Evolutionary conservation across 2,329 filamentous ascomycete genomes (phyloP), one percentile per base, ranked within the genome.

Genomic region (Pyrenochaeta sp.): DNA sequence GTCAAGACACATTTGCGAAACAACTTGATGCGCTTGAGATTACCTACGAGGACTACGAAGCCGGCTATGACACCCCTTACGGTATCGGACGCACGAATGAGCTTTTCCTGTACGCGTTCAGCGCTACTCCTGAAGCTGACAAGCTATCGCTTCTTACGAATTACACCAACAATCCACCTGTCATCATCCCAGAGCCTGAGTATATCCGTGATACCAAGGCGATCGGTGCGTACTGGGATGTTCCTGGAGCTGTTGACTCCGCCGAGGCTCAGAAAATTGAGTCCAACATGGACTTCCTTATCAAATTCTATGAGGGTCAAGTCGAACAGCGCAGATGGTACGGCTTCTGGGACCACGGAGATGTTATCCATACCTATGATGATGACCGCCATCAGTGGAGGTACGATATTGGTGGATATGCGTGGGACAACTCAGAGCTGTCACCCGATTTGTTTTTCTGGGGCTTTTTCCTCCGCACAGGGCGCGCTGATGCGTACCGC

Each of bases 391-490:
- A 88, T 60, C 79, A 79, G 0, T 89, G 87, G 87, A 81, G 85
- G 1, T 89, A 88, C 54, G 87, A 89, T 45, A 72, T 89, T 19
- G 87, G 87, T 3, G 87, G 87, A 0, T 89, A 86, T 56, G 86
- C 85, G 0, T 89, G 87, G 87, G 86, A 88, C 48, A 89, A 89
- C 66, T 86, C 84, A 0, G 86, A 89, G 68, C 78, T 89, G 0
- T 88, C 86, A 0, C 84, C 87, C 0, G 86, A 89, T 63, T 72
- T 88, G 2, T 89, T 84, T 75, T 83, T 89, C 64, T 89, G 87
- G 87, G 82, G 81, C 3, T 85, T 86, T 56, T 89, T 88, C 73
- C 79, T 89, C 1, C 83, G 84, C 9, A 88, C 85, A 0, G 86
- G 86, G 0, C 78, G 83, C 2, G 80, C 81, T 2, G 85, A 87